Conservation (phyloP, 2,329 filamentous ascomycete species). For the Seiridium unicorne region DNA sequence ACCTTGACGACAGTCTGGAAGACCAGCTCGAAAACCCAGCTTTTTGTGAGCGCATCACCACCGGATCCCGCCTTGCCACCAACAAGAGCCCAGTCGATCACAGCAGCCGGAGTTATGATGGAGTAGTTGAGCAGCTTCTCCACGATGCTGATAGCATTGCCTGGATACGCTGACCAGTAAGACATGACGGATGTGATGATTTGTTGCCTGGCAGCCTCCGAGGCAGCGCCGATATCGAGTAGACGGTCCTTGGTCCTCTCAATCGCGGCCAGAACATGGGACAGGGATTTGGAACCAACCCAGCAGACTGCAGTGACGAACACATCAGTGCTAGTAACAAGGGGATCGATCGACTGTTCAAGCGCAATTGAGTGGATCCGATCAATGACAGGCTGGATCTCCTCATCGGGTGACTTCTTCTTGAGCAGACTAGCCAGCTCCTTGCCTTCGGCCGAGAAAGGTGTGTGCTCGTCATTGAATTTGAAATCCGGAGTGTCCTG, state of each 20-base stretch:
- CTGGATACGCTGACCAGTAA: conserved; percentile 92
- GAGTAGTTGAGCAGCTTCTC: conserved; percentile 98
- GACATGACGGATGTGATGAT: conserved; percentile 87
- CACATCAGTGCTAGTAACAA: conserved; percentile 86
- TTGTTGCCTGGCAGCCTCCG: conserved; percentile 75
- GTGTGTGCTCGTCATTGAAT: conserved; percentile 71
- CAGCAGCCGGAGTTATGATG: conserved; percentile 80
- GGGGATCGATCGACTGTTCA: conserved; percentile 70
- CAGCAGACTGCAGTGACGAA: conserved; percentile 93
- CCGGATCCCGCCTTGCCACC: conserved; percentile 50
- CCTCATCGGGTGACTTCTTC: conserved; percentile 81
- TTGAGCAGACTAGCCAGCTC: conserved; percentile 77
- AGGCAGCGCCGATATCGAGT: conserved; percentile 72
- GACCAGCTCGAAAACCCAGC: conserved; percentile 87
- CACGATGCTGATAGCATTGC: conserved; percentile 86
- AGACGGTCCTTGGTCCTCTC: conserved; percentile 91
- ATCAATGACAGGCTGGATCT: conserved; percentile 79
- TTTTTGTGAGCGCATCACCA: conserved; percentile 67
- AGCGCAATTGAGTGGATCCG: conserved; percentile 78
- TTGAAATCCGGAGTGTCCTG: conserved; percentile 97
- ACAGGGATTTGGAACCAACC: conserved; percentile 92
- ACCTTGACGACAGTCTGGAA: conserved; percentile 88
- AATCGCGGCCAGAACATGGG: conserved; percentile 92
- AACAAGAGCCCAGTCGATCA: conserved; percentile 86
- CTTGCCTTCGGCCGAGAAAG: conserved; percentile 81